Base-by-base conservation (phyloP, 352 stramenopile genomes). In the Phytophthora constricta region DNA sequence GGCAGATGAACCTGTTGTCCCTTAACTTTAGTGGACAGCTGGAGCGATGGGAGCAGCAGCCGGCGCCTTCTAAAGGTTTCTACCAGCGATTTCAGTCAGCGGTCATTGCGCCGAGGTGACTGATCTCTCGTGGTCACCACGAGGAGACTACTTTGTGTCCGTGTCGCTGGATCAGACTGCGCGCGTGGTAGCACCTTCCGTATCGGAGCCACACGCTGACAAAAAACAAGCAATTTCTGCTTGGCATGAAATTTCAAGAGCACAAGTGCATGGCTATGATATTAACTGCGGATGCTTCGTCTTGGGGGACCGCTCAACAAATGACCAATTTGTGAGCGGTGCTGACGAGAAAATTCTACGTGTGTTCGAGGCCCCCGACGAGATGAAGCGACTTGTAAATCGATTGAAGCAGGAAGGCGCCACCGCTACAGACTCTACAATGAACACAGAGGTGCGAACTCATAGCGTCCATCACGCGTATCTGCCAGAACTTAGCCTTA, bases 301-400 rank as follows among this genome's bases (percentile, higher is more conserved):
- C 4, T 37, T 62, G 10, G 54, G 53, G 20, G 11, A 37, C 2
- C 41, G 5, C 17, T 10, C 16, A 42, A 46, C 34, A 75, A 86
- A 65, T 20, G 74, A 87, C 14, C 67, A 77, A 10, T 92, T 92
- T 46, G 84, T 95, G 9, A 91, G 84, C 25, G 86, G 86, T n/a
- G 84, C 86, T 0, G 86, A 93, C 50, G 86, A 95, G 52, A 94
- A 95, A 62, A 91, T 95, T 60, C 52, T 95, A n/a, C 83, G 86
- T 3, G 77, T 91, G 2, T 91, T 92, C 39, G 76, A 89, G 53
- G 82, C 80, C n/a, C 84, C 84, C 7, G 65, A 88, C 22, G 67
- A 80, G 58, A 55, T 90, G 14, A 75, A 78, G 20, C 26, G 54
- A 4, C 68, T 86, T 2, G 72, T 79, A 11, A 16, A 41, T 14